Base-by-base conservation (phyloP, 768 basidiomycete genomes). In the Podaxis pistillaris region DNA sequence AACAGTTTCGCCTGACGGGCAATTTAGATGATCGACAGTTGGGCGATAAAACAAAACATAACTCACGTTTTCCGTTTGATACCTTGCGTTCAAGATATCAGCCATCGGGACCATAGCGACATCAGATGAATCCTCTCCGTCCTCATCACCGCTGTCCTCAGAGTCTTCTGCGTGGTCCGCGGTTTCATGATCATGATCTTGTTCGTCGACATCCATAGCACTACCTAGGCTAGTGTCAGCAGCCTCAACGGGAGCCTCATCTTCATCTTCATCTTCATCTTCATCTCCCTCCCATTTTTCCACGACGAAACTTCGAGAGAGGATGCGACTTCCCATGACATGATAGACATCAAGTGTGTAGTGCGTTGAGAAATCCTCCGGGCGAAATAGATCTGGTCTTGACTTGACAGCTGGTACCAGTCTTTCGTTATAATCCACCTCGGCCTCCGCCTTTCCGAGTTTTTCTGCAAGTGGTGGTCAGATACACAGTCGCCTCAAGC, bases 51-150 rank as follows among this genome's bases (percentile, higher is more conserved):
- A n/a, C 6, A 41, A 60, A 17, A 37, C 40, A 2, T 26, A 24
- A 73, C 87, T 65, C 68, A 94, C 95, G 65, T 98, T 98, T 72
- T 94, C 90, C 41, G 83, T 83, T 7, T 85, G 88, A 72, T 86
- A 92, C 58, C 88, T 84, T 11, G 96, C 97, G 69, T 99, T 99
- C 54, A 99, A 78, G 78, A 98, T 86, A 74, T 99, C 97, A 2
- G 97, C 97, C 78, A 98, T 87, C 0, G 96, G 96, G 3, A 98
- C 91, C 94, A 98, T 95, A 2, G 91, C 86, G 9, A 92, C 86
- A 64, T 90, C 86, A 9, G 82, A 80, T 5, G 83, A 76, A 62
- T 86, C 83, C 3, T 73, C 77, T 1, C 83, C 83, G 17, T 86
- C 83, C 3, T 82, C 82, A 12, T 68, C 66, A 9, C 76, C 56